Conservation (phyloP, 2,329 filamentous ascomycete genomes). For the Fusarium pininemorale region DNA sequence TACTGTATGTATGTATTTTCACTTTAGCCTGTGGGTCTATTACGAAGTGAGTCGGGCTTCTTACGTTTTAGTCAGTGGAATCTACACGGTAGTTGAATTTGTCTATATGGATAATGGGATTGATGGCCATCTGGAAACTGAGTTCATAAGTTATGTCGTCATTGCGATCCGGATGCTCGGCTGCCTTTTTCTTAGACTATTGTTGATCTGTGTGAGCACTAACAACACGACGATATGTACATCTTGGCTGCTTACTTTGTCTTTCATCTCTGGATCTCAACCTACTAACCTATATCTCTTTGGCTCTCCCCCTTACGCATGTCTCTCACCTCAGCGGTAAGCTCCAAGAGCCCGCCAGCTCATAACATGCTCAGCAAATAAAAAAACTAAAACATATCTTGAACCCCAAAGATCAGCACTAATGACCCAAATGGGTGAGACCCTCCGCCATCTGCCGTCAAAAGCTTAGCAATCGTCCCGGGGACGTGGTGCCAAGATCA, state of each 20-base stretch:
- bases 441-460: not conserved
- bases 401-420: constrained; percentile 28
- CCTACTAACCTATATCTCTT: not conserved
- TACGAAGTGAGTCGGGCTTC: not conserved
- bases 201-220: constrained; percentile 32
- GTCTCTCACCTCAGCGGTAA: constrained; percentile 19
- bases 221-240: not conserved
- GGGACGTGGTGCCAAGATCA: constrained; percentile 2
- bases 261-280: not conserved
- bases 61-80: not conserved
- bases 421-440: constrained; percentile 3
- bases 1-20: not conserved
- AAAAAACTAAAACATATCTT: not conserved
- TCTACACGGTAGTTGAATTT: not conserved
- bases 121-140: not conserved
- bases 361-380: not conserved
- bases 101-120: not conserved
- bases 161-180: constrained; percentile 14
- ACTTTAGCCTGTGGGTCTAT: not conserved
- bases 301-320: not conserved
- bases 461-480: constrained; percentile 36
- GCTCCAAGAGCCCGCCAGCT: constrained; percentile 2
- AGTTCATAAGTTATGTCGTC: not conserved
- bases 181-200: not conserved
- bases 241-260: not conserved